phyloP scores from a whole-genome alignment of 1,284 basidiomycete species.

The Ceratobasidium sp. region DNA sequence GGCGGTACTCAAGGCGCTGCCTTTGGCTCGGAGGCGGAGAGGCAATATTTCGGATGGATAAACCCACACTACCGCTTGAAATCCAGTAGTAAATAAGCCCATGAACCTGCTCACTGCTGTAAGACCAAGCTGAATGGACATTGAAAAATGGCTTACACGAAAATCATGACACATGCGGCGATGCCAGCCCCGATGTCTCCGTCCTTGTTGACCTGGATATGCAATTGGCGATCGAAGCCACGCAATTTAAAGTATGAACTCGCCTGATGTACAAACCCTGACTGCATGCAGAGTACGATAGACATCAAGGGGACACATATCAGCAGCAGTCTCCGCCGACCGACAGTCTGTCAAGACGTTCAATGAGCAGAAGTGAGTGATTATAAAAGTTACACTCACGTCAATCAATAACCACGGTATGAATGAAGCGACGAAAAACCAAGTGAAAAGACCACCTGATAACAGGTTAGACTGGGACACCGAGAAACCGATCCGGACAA shows the following conservation, averaged over 20 bases:
- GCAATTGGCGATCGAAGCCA: not conserved
- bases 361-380: not conserved
- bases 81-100: constrained; percentile 10
- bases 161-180: constrained; percentile 1
- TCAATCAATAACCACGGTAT: constrained; percentile 11
- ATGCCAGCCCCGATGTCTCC: not conserved
- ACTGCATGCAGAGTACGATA: not conserved
- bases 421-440: constrained; percentile 11
- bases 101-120: not conserved
- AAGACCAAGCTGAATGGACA: no score
- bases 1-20: constrained; percentile 8
- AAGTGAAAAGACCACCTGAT: constrained; percentile 12
- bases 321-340: not conserved
- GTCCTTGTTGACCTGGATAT: not conserved
- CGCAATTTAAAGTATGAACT: not conserved
- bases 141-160: not conserved
- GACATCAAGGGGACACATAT: constrained; percentile 12
- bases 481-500: not conserved
- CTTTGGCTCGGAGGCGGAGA: constrained; percentile 7
- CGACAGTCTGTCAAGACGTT: not conserved
- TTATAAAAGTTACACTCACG: not conserved
- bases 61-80: constrained; percentile 19
- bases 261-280: not conserved
- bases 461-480: not conserved
- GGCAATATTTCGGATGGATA: constrained; percentile 16